These are phyloP conservation scores for Aegilops sharonensis DNA, from an alignment of 176 grass and related monocot species.

Conservation along the genomic window DNA sequence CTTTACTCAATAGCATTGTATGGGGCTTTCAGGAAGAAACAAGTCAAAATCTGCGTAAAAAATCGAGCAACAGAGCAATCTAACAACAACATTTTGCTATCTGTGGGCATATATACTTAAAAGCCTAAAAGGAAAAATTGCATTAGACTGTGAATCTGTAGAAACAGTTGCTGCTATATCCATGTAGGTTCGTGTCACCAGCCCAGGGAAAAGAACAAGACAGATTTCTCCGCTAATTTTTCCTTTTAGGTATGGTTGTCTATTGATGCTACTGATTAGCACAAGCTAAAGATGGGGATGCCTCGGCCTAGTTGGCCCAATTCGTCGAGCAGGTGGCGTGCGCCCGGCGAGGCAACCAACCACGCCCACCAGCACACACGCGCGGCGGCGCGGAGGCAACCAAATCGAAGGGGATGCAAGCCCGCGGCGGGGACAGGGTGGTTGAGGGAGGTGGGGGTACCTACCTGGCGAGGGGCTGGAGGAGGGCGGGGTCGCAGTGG, in stretches of 20 bases:
- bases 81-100: not conserved
- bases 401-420: not conserved
- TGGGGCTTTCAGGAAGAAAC: constrained; percentile 9
- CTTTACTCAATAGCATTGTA: not conserved
- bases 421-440: not conserved
- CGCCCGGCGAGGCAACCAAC: not conserved
- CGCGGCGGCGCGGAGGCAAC: not conserved
- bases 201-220: not conserved
- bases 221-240: not conserved
- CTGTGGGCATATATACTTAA: not conserved
- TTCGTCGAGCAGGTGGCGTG: not conserved
- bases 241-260: not conserved
- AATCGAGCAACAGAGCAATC: not conserved
- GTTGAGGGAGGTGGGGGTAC: not conserved
- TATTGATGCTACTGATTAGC: not conserved
- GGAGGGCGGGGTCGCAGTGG: constrained; percentile 76
- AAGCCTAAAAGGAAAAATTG: not conserved
- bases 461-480: constrained; percentile 81
- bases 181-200: not conserved
- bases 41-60: not conserved
- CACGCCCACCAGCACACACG: not conserved
- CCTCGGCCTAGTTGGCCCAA: not conserved
- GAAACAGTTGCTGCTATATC: not conserved
- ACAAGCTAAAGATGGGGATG: not conserved
- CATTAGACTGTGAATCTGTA: not conserved